These are phyloP conservation scores for Amoebophrya sp. DNA, from an alignment of 169 alveolate species.

Conservation along the genomic window DNA sequence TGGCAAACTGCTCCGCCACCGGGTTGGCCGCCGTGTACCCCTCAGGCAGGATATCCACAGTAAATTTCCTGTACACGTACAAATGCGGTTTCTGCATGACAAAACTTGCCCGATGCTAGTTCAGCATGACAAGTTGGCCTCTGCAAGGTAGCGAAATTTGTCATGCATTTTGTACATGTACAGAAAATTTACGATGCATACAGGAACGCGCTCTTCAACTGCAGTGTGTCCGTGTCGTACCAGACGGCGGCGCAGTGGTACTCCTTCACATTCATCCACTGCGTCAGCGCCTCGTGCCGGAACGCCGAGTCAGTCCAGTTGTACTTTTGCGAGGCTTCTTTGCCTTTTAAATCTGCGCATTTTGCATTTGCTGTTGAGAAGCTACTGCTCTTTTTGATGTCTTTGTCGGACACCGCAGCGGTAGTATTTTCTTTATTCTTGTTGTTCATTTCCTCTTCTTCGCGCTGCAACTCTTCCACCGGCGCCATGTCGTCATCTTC, in stretches of 20 bases:
- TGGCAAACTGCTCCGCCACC: too few relatives aligned
- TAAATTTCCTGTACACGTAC: too few relatives aligned
- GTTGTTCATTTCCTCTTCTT: not conserved
- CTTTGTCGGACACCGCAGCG: not conserved
- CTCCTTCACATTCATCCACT: not conserved
- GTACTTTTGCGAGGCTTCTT: not conserved
- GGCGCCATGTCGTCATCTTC: not conserved
- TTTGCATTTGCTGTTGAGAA: not conserved
- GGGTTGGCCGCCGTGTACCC: too few relatives aligned
- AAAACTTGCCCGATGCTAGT: too few relatives aligned
- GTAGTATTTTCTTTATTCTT: not conserved
- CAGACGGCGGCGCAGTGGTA: not conserved
- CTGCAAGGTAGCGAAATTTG: too few relatives aligned
- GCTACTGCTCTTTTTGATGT: not conserved
- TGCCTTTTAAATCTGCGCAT: not conserved
- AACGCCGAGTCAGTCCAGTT: not conserved
- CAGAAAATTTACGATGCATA: too few relatives aligned
- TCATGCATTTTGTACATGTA: too few relatives aligned
- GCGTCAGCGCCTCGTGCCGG: not conserved
- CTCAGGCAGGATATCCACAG: too few relatives aligned
- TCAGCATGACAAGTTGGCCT: too few relatives aligned
- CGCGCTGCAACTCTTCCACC: not conserved
- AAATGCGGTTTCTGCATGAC: too few relatives aligned
- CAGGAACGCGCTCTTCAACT: not conserved
- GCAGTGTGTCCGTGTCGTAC: not conserved